These are phyloP conservation scores for Periconia sp. DNA, from an alignment of 2,329 filamentous ascomycete species.

Conservation along the genomic window DNA sequence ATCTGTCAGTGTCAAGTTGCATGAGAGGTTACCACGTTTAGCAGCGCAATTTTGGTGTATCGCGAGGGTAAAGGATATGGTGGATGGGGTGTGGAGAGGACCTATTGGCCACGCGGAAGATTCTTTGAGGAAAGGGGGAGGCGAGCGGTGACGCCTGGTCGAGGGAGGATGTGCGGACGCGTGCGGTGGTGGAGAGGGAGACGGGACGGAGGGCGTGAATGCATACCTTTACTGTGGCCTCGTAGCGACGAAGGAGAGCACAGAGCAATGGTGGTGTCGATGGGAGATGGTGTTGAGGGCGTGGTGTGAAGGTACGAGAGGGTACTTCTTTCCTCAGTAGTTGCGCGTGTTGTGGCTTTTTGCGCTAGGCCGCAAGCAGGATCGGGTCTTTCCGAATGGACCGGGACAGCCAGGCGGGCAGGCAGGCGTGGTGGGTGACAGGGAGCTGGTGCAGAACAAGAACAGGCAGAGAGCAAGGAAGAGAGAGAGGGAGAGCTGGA, in stretches of 20 bases:
- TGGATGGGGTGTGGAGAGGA: constrained; percentile 17
- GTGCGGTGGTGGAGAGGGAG: constrained; percentile 18
- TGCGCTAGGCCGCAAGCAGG: constrained; percentile 26
- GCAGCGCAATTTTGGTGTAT: background rate
- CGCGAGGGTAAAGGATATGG: constrained; percentile 12
- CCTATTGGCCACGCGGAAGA: constrained; percentile 30
- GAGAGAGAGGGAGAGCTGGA: constrained; percentile 7
- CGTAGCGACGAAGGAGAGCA: constrained; percentile 23
- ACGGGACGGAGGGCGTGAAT: constrained; percentile 13
- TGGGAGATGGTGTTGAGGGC: constrained; percentile 24
- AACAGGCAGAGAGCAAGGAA: constrained; percentile 2
- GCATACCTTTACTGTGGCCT: constrained; percentile 37
- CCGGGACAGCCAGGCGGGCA: background rate
- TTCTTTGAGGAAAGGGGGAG: constrained; percentile 35
- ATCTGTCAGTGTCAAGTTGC: constrained; percentile 24
- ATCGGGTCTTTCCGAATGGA: constrained; percentile 27
- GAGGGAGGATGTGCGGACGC: constrained; percentile 11
- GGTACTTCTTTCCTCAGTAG: constrained; percentile 41
- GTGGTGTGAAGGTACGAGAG: constrained; percentile 35
- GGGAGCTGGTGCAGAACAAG: constrained; percentile 4
- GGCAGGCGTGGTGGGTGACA: constrained; percentile 7
- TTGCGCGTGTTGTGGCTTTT: constrained; percentile 37
- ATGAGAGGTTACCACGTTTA: constrained; percentile 14
- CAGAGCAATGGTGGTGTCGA: constrained; percentile 22
- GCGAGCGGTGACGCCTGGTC: constrained; percentile 28